Percentiles rank a stretch among this genome's conserved stretches.
Conservation (phyloP, 306 rosid species). For the Quercus aquifolioides region DNA sequence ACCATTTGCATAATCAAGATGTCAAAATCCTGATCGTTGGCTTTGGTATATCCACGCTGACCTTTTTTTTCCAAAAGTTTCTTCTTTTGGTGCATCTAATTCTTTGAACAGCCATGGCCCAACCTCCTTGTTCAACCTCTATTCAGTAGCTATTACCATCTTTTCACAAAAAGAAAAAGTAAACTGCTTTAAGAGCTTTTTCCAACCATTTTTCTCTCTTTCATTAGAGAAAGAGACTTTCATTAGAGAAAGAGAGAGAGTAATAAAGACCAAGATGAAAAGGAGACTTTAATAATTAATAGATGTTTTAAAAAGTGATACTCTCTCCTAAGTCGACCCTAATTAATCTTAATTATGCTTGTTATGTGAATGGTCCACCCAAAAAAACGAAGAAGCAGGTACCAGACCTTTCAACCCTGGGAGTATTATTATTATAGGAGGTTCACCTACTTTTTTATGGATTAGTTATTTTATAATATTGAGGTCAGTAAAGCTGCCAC, state of each 20-base stretch:
- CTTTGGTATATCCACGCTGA: slow-evolving; percentile 35
- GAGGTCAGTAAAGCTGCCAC: slow-evolving; percentile 42
- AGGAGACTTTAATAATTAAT: slow-evolving; percentile 31
- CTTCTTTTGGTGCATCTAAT: slow-evolving; percentile 37
- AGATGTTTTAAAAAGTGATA: slow-evolving; percentile 24
- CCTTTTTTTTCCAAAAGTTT: slow-evolving; percentile 15
- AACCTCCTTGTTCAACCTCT: slow-evolving; percentile 31
- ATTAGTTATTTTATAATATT: slow-evolving; percentile 17
- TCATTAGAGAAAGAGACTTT: slow-evolving; percentile 17
- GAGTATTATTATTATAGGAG: slow-evolving; percentile 14
- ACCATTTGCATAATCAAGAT: background rate
- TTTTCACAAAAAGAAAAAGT: slow-evolving; percentile 36
- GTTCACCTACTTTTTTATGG: slow-evolving; percentile 26
- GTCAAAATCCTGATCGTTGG: slow-evolving; percentile 23
- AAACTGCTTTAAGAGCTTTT: slow-evolving; percentile 38
- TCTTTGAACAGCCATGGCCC: slow-evolving; percentile 43
- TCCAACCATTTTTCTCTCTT: slow-evolving; percentile 24
- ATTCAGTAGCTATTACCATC: slow-evolving; percentile 18
- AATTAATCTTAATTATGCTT: slow-evolving; percentile 33
- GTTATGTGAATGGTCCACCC: slow-evolving; percentile 28
- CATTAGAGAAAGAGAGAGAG: slow-evolving; percentile 15
- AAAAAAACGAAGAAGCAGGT: slow-evolving; percentile 22
- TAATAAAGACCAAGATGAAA: slow-evolving; percentile 21
- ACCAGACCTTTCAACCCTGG: slow-evolving; percentile 37
- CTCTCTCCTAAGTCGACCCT: slow-evolving; percentile 19